Percentiles rank a stretch among this genome's conserved stretches.
Evolutionary conservation across 164 flowering plant species (phyloP).

Genomic region (Kalanchoe fedtschenkoi): DNA sequence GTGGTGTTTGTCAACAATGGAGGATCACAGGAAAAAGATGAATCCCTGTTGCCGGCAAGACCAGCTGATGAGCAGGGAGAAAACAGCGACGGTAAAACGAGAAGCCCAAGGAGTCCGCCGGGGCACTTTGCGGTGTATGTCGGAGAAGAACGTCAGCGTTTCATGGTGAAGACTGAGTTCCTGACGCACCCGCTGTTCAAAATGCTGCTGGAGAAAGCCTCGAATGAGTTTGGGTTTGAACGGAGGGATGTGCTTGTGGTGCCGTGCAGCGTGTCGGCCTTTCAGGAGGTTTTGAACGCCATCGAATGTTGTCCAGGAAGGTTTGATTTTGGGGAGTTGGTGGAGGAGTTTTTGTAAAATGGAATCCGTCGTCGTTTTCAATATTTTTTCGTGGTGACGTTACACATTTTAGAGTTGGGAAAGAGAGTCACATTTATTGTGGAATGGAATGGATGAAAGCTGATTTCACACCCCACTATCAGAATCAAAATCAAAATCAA

Average conservation of each 20-base stretch:
- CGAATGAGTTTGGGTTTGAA: conserved; percentile 60
- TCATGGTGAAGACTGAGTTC: conserved; percentile 59
- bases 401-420: too few species aligned
- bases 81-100: neutral
- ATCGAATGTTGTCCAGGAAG: conserved; percentile 51
- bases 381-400: too few species aligned
- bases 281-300: conserved; percentile 56
- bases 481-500: too few species aligned
- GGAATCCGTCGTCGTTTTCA: too few species aligned
- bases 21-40: neutral
- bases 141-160: conserved; percentile 59
- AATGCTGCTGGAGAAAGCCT: conserved; percentile 74
- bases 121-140: conserved; percentile 73
- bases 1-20: conserved; percentile 19
- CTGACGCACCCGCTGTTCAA: conserved; percentile 81
- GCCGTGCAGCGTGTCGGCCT: conserved; percentile 63
- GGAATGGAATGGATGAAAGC: too few species aligned
- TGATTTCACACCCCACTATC: too few species aligned
- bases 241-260: conserved; percentile 55
- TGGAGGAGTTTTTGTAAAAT: conserved; percentile 47
- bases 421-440: too few species aligned
- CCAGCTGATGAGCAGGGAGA: conserved; percentile 17
- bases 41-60: conserved; percentile 17
- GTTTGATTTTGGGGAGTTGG: conserved; percentile 57
- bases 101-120: conserved; percentile 10